Conservation (phyloP, 371 early-diverging fungal genomes). For the Batkoa obscura region DNA sequence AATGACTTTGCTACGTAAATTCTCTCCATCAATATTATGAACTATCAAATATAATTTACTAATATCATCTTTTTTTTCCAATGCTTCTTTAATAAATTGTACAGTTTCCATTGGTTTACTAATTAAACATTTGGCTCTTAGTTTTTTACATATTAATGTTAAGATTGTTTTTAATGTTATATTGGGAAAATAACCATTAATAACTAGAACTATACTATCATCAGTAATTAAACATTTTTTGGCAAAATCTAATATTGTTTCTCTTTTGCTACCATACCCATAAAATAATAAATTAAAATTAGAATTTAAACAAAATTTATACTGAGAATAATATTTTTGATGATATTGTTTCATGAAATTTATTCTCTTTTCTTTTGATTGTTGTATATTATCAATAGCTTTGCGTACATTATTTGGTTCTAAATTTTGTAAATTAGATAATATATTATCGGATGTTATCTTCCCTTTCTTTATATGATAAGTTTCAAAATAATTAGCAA, state of each 20-base stretch:
- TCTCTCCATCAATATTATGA: slow-evolving; percentile 79
- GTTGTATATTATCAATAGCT: background rate
- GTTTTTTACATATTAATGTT: background rate
- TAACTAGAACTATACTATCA: background rate
- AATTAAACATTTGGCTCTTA: background rate
- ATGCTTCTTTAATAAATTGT: background rate
- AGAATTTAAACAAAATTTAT: background rate
- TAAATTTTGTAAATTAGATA: background rate
- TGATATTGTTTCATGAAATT: background rate
- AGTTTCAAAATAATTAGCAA: background rate
- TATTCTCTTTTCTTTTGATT: slow-evolving; percentile 1
- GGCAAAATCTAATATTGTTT: background rate
- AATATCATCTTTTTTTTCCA: slow-evolving; percentile 13
- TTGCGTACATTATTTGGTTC: background rate
- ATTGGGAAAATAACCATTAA: slow-evolving; percentile 2
- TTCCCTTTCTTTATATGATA: background rate
- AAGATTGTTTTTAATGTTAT: background rate
- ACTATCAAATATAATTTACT: slow-evolving; percentile 46
- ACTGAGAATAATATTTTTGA: slow-evolving; percentile 2
- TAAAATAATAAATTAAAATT: slow-evolving; percentile 8
- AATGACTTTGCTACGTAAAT: slow-evolving; percentile 41
- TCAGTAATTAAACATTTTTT: background rate
- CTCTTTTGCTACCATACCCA: slow-evolving; percentile 6
- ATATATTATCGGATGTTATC: slow-evolving; percentile 4
- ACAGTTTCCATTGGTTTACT: background rate